Evolutionary conservation across 495 filamentous ascomycete genomes (phyloP), one percentile per base, ranked within the genome.

Genomic region (Pseudomonodictys pantanalensis): DNA sequence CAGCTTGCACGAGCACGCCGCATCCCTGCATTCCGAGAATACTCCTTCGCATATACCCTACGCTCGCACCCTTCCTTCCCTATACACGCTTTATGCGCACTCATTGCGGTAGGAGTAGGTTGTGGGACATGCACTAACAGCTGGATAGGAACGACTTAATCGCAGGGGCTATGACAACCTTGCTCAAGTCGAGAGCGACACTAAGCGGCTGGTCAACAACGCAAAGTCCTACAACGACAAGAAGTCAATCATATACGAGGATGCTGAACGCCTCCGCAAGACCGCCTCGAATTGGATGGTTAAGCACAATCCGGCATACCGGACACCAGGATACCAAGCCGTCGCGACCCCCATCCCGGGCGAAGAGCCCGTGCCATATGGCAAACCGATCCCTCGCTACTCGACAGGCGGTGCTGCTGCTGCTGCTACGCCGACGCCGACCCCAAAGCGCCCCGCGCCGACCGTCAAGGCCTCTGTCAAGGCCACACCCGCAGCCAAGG

Each of bases 181-280:
- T 38, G 79, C 86, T 22, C 73, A 77, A 25, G 67, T 91, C 6
- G 88, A 91, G 67, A 82, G 83, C 64, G 87, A 88, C 64, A 78
- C 89, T 64, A 90, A 90, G 73, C 86, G 86, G 39, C 82, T 91
- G 76, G 82, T 91, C 55, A 78, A 77, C 33, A 91, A 91, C 68
- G 86, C 87, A 5, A 91, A 90, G 66, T 79, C 83, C 22, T 88
- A 78, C 71, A 89, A 89, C 64, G 77, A 82, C 47, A 84, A 81
- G 66, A 76, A 74, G 20, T 85, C 86, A 1, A 72, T 82, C 33
- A 73, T 86, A 25, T 89, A 83, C 67, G 83, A 85, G 4, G 88
- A 91, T 69, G 87, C 88, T 1, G 88, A 91, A 65, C 81, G 86
- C 24, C 77, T 91, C 26, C 78, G 88, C 12, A 91, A 91, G 69